A percentile compares a stretch with the other conserved stretches of the same genome.
Evolutionary conservation across 2,329 filamentous ascomycete species (phyloP).

Genomic region (Xylariomycetidae sp.): DNA sequence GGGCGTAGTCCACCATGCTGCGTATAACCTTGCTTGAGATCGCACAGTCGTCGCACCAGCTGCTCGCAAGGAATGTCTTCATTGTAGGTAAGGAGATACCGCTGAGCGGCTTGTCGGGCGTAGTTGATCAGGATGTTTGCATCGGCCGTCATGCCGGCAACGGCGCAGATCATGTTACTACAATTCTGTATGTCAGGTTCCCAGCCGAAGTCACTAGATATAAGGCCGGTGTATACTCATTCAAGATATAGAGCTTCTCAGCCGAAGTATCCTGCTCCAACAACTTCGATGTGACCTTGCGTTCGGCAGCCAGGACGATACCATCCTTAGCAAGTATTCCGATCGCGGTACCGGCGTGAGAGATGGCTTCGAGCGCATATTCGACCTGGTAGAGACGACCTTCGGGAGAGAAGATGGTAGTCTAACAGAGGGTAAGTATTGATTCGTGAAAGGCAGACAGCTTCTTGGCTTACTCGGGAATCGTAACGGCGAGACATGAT

Average conservation of each 20-base stretch:
- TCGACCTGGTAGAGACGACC: constrained; percentile 98
- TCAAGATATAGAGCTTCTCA: constrained; percentile 99
- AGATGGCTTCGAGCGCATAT: constrained; percentile 98
- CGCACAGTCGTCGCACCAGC: constrained; percentile 91
- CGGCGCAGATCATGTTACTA: constrained; percentile 99
- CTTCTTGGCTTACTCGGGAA: constrained; percentile 86
- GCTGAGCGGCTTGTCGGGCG: constrained; percentile 92
- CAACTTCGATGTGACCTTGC: constrained; percentile 98
- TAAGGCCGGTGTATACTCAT: constrained; percentile 59
- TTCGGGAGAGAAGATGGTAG: constrained; percentile 99
- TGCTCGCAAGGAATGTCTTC: constrained; percentile 99
- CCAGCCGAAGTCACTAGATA: background rate
- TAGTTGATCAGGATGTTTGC: constrained; percentile 99
- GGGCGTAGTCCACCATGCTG: constrained; percentile 97
- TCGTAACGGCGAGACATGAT: constrained; percentile 96
- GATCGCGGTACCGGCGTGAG: constrained; percentile 93
- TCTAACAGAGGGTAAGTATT: no score
- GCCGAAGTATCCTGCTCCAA: constrained; percentile 98
- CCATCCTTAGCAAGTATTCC: constrained; percentile 97
- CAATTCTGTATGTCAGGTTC: constrained; percentile 1
- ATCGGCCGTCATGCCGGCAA: constrained; percentile 98
- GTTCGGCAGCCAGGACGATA: constrained; percentile 94
- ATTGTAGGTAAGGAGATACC: constrained; percentile 98
- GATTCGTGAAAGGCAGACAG: no score
- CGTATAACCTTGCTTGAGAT: constrained; percentile 98